Evolutionary conservation across 2,329 filamentous ascomycete species (phyloP).

Genomic region (Colletotrichum coccodes): DNA sequence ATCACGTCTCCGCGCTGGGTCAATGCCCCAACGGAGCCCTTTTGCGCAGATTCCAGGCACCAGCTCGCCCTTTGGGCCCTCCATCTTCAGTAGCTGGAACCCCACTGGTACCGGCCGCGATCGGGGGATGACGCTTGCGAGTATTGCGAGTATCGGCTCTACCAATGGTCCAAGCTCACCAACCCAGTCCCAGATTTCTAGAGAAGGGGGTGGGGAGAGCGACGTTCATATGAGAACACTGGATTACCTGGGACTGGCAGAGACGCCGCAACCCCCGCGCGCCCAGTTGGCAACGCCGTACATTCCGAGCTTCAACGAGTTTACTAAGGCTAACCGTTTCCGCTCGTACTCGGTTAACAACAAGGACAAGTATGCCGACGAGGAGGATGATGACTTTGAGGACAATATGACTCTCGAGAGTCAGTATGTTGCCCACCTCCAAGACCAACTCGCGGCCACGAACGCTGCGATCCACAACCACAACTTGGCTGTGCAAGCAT

Average conservation of each 20-base stretch:
- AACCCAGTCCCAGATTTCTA: conserved; percentile 85
- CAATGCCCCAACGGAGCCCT: conserved; percentile 88
- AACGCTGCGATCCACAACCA: conserved; percentile 85
- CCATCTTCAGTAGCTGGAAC: conserved; percentile 87
- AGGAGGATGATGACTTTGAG: conserved; percentile 82
- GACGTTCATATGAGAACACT: conserved; percentile 91
- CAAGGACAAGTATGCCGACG: conserved; percentile 94
- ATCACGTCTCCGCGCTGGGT: conserved; percentile 88
- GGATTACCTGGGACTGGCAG: conserved; percentile 94
- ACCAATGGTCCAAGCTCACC: conserved; percentile 86
- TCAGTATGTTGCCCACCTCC: conserved; percentile 69
- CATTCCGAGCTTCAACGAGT: conserved; percentile 75
- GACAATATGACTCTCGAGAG: conserved; percentile 62
- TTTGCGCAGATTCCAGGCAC: conserved; percentile 64
- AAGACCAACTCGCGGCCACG: conserved; percentile 72
- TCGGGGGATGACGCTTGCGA: conserved; percentile 84
- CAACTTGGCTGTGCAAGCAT: conserved; percentile 92
- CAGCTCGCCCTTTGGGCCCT: conserved; percentile 82
- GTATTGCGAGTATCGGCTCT: conserved; percentile 86
- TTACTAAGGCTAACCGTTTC: conserved; percentile 86
- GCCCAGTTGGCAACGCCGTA: conserved; percentile 81
- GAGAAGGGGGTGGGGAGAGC: conserved; percentile 84
- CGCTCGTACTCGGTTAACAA: conserved; percentile 98
- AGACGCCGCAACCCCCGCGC: conserved; percentile 85
- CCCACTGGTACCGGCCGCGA: conserved; percentile 74